Base-by-base conservation (phyloP, 2,329 filamentous ascomycete species). In the Achaetomium macrosporum region DNA sequence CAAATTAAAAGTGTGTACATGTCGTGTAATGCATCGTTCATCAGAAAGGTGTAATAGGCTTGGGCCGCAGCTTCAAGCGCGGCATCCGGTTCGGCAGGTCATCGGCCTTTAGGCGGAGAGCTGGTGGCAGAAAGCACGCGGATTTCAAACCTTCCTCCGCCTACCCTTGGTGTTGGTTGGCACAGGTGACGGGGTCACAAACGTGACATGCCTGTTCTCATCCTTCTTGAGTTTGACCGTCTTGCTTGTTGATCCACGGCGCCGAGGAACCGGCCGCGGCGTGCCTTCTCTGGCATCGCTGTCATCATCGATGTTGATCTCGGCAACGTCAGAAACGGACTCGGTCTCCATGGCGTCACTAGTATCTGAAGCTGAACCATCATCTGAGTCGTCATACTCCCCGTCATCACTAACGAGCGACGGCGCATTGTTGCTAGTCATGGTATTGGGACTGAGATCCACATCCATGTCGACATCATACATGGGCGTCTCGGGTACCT, bases 391-490 rank as follows among this genome's bases (percentile, higher is more conserved):
- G 60, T 87, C 86, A 63, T 87, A 88, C 65, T 90, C 87, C 61
- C 86, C 85, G 64, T 90, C 86, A 68, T 91, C 87, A 69, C 86
- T 89, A 64, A 90, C 86, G 45, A 91, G 76, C 61, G 85, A 90
- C 19, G 87, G 87, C 9, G 87, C 86, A 59, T 88, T 87, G 68
- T 89, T 89, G 66, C 85, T 87, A 47, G 84, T 76, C 42, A 84
- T 70, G 0, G 84, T 86, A 61, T 83, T 82, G 5, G 86, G 86
- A 62, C 84, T 88, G 53, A 88, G 69, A 50, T 87, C 82, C 43
- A 76, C 74, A 50, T 83, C 80, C 64, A 82, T 74, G 51, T 82
- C 77, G 42, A 75, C 70, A 50, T 76, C 76, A 57, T 77, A 77
- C 37, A 75, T 63, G 41, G 69, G 65, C 25, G 58, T 62, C n/a